phyloP scores from a whole-genome alignment of 2,329 filamentous ascomycete genomes.

The Mycosphaerella arachidis region DNA sequence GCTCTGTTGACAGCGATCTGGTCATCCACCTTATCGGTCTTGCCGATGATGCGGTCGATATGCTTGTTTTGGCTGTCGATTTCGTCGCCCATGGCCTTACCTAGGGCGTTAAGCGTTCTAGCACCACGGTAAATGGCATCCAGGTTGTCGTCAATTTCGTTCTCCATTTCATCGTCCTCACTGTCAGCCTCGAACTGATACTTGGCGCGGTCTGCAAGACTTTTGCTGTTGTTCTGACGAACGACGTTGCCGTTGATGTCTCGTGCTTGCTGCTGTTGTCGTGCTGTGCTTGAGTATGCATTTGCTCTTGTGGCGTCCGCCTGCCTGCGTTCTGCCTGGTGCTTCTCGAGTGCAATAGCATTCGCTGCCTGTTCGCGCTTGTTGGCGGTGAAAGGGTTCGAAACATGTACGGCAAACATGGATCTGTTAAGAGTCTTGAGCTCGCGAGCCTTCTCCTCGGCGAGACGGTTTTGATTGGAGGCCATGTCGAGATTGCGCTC shows the following conservation, averaged over 20 bases:
- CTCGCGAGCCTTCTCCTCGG: constrained; percentile 75
- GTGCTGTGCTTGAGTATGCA: constrained; percentile 52
- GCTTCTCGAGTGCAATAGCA: constrained; percentile 63
- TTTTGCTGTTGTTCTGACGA: constrained; percentile 49
- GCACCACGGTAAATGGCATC: constrained; percentile 59
- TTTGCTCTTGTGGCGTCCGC: constrained; percentile 54
- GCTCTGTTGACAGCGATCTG: constrained; percentile 74
- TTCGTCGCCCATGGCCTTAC: constrained; percentile 68
- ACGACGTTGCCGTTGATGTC: constrained; percentile 43
- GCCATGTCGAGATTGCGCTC: constrained; percentile 79
- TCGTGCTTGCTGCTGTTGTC: constrained; percentile 61
- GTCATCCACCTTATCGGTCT: constrained; percentile 78
- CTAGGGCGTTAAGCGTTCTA: constrained; percentile 66
- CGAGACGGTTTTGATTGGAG: constrained; percentile 64
- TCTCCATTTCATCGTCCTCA: constrained; percentile 60
- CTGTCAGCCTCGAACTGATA: constrained; percentile 77
- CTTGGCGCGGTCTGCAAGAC: constrained; percentile 61
- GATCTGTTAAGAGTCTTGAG: constrained; percentile 79
- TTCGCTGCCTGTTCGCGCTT: constrained; percentile 58
- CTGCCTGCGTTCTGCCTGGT: constrained; percentile 52
- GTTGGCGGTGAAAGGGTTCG: constrained; percentile 60
- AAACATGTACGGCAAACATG: constrained; percentile 67
- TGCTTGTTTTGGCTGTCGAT: constrained; percentile 72
- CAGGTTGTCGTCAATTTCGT: constrained; percentile 40
- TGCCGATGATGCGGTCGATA: constrained; percentile 64